These are phyloP conservation scores for Tricholoma flavovirens DNA, from an alignment of 768 basidiomycete species.

Conservation along the genomic window DNA sequence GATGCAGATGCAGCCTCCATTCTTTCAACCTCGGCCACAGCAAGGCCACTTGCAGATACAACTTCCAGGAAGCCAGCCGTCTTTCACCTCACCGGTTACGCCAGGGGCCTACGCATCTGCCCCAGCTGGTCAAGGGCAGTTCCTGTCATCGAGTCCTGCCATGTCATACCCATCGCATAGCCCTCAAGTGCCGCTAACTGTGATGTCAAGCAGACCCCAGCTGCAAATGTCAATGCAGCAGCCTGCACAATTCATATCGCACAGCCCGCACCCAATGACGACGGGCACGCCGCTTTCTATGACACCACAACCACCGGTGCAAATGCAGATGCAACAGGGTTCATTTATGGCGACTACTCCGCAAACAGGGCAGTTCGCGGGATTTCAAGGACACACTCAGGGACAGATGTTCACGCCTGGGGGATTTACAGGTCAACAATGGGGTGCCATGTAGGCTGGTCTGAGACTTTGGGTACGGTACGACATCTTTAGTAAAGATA, in stretches of 20 bases:
- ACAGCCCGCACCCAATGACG: conserved; percentile 15
- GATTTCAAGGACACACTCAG: neutral
- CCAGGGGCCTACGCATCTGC: conserved; percentile 23
- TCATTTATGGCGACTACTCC: conserved; percentile 24
- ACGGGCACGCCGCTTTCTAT: conserved; percentile 14
- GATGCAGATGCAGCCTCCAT: conserved; percentile 11
- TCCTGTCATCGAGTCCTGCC: conserved; percentile 28
- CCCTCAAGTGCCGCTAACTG: conserved; percentile 25
- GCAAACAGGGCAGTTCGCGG: conserved; percentile 15
- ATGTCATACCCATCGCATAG: conserved; percentile 31
- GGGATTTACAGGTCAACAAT: neutral
- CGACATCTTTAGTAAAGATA: no score
- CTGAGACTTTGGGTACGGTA: neutral
- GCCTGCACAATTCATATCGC: neutral
- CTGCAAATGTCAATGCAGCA: conserved; percentile 11
- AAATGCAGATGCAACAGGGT: conserved; percentile 15
- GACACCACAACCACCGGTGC: conserved; percentile 23
- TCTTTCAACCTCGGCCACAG: conserved; percentile 21
- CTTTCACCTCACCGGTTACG: conserved; percentile 7
- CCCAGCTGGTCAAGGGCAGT: conserved; percentile 23
- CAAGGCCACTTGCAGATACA: conserved; percentile 20
- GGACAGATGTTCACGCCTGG: neutral
- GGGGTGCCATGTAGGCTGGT: neutral
- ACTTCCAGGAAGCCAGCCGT: conserved; percentile 8
- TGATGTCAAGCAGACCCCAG: conserved; percentile 15